Conservation (phyloP, 2,329 filamentous ascomycete genomes). For the Colletotrichum nymphaeae region DNA sequence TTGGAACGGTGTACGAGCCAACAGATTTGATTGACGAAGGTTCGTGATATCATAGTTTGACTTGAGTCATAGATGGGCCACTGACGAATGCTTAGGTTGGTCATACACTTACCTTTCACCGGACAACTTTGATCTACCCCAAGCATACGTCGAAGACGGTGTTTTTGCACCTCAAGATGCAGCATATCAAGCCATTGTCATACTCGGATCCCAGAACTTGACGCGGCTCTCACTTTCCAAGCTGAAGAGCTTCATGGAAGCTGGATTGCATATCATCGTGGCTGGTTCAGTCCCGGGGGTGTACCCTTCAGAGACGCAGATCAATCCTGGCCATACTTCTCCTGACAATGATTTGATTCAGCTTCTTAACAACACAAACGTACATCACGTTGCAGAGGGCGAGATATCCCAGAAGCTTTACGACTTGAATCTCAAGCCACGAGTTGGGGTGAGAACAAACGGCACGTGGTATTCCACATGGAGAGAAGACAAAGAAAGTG, state of each 20-base stretch:
- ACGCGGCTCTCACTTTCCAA: slow-evolving; percentile 47
- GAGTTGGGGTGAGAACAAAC: neutral
- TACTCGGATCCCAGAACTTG: slow-evolving; percentile 49
- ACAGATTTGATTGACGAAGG: slow-evolving; percentile 41
- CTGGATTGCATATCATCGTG: slow-evolving; percentile 56
- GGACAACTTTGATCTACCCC: slow-evolving; percentile 53
- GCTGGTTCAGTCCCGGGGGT: slow-evolving; percentile 4
- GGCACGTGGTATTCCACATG: slow-evolving; percentile 24
- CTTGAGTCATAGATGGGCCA: neutral
- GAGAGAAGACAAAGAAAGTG: neutral
- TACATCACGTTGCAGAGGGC: slow-evolving; percentile 5
- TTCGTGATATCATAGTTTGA: neutral
- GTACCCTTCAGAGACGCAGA: neutral
- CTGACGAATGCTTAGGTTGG: slow-evolving; percentile 42
- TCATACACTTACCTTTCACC: slow-evolving; percentile 58
- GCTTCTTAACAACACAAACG: neutral
- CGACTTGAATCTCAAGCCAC: slow-evolving; percentile 10
- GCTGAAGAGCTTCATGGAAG: slow-evolving; percentile 47
- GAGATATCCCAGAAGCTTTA: neutral
- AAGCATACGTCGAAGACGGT: slow-evolving; percentile 48
- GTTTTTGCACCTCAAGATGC: slow-evolving; percentile 52
- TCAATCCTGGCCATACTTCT: neutral
- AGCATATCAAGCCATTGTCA: slow-evolving; percentile 55
- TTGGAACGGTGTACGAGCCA: slow-evolving; percentile 38
- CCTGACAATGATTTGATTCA: neutral